These are phyloP conservation scores for Picea engelmannii DNA, from an alignment of 83 land plant genomes.

Conservation along the genomic window DNA sequence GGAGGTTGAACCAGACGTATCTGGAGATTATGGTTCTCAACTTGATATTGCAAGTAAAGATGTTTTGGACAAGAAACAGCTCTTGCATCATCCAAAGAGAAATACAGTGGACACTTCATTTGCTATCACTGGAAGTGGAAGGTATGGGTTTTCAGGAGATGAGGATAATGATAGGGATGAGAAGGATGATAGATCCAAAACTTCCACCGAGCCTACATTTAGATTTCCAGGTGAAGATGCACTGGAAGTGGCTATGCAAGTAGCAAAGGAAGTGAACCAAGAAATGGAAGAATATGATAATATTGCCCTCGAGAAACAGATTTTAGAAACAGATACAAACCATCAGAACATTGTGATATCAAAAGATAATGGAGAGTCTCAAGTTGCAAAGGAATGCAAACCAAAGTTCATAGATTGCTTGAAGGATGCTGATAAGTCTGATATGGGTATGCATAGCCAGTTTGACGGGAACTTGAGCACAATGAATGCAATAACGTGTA, in stretches of 20 bases:
- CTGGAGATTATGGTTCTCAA: not conserved
- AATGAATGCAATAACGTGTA: not conserved
- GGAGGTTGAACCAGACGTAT: not conserved
- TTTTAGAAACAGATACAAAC: not conserved
- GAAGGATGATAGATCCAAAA: not conserved
- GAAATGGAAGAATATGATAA: not conserved
- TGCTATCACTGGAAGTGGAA: slow-evolving; percentile 4
- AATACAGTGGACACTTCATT: not conserved
- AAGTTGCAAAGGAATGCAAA: slow-evolving; percentile 3
- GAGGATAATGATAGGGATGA: not conserved
- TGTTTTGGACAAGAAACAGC: slow-evolving; percentile 1
- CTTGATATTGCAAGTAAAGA: not conserved
- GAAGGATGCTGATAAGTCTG: not conserved
- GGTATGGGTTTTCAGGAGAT: not conserved
- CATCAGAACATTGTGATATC: not conserved
- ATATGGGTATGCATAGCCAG: not conserved
- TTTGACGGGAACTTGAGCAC: not conserved
- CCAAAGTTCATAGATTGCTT: not conserved
- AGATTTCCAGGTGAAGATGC: slow-evolving; percentile 1
- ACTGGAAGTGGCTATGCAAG: not conserved
- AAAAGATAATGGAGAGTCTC: not conserved
- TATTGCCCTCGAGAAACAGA: not conserved
- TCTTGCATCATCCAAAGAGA: not conserved
- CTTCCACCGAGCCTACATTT: not conserved
- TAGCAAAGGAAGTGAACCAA: slow-evolving; percentile 5